Conservation (phyloP, 2,329 filamentous ascomycete species). For the Coleophoma cylindrospora region DNA sequence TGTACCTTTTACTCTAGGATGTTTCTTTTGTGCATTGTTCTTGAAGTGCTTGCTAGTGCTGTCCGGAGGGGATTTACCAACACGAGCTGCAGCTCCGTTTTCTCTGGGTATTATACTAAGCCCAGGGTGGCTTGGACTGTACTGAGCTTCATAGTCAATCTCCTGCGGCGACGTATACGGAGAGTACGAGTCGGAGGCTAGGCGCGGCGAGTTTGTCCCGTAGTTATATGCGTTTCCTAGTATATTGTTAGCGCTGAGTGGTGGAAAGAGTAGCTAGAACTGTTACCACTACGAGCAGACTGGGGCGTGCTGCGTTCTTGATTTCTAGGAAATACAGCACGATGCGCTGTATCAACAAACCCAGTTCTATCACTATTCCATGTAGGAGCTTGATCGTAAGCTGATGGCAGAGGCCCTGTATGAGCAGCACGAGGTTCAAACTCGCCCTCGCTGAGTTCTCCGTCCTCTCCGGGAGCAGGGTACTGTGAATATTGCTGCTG, state of each 20-base stretch:
- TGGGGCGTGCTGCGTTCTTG: constrained; percentile 14
- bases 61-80: too few species aligned
- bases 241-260: not conserved
- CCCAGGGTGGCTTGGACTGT: constrained; percentile 4
- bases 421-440: constrained; percentile 40
- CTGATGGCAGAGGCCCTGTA: constrained; percentile 6
- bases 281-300: constrained; percentile 13
- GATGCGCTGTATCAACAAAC: constrained; percentile 18
- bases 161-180: constrained; percentile 15
- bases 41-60: too few species aligned
- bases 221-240: constrained; percentile 16
- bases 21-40: too few species aligned
- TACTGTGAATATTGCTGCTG: constrained; percentile 16
- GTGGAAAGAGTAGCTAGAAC: not conserved
- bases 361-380: constrained; percentile 12
- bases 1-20: constrained; percentile 2
- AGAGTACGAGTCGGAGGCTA: constrained; percentile 20
- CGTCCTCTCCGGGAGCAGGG: constrained; percentile 52
- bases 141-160: constrained; percentile 8
- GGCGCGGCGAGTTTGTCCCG: constrained; percentile 10
- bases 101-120: too few species aligned
- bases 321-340: constrained; percentile 12
- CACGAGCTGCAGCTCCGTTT: too few species aligned
- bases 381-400: constrained; percentile 24
- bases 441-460: constrained; percentile 70